Conservation (phyloP, 1,139 yeast genomes). For the Yarrowia galli region DNA sequence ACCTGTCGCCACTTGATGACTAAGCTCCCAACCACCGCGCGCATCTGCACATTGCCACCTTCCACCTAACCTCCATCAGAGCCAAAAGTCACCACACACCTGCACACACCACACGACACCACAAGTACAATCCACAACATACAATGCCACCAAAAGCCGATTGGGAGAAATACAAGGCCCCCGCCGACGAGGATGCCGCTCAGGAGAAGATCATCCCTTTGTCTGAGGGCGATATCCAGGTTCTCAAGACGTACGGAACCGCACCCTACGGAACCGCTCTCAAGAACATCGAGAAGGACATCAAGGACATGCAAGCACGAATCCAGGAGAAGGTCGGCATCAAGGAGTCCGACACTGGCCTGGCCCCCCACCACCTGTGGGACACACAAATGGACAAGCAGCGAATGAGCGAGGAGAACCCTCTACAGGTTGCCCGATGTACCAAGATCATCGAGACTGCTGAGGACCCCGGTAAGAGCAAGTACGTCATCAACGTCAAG, state of each 20-base stretch:
- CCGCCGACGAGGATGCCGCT: constrained; percentile 73
- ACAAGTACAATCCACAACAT: constrained; percentile 2
- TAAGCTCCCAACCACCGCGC: neutral
- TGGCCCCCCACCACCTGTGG: constrained; percentile 96
- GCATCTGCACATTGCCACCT: constrained; percentile 19
- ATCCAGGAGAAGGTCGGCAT: constrained; percentile 94
- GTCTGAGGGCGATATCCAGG: constrained; percentile 96
- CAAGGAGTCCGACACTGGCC: constrained; percentile 94
- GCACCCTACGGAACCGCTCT: constrained; percentile 91
- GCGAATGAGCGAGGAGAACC: constrained; percentile 91
- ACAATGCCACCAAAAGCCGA: constrained; percentile 85
- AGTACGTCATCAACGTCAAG: constrained; percentile 94
- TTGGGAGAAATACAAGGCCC: constrained; percentile 96
- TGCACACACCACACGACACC: constrained; percentile 13
- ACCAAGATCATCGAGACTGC: constrained; percentile 78
- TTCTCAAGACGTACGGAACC: constrained; percentile 90
- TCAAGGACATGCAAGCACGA: constrained; percentile 79
- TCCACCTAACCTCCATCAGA: constrained; percentile 25
- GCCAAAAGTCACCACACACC: constrained; percentile 12
- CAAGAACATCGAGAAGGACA: constrained; percentile 83
- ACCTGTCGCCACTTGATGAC: constrained; percentile 6
- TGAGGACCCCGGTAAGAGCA: constrained; percentile 79
- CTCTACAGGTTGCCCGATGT: constrained; percentile 97
- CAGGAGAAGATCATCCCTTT: constrained; percentile 85
- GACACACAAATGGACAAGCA: constrained; percentile 97